Percentiles rank a stretch among this genome's conserved stretches.
These are phyloP conservation scores for Coniophora puteana DNA, from an alignment of 1,284 basidiomycete species.

Conservation along the genomic window DNA sequence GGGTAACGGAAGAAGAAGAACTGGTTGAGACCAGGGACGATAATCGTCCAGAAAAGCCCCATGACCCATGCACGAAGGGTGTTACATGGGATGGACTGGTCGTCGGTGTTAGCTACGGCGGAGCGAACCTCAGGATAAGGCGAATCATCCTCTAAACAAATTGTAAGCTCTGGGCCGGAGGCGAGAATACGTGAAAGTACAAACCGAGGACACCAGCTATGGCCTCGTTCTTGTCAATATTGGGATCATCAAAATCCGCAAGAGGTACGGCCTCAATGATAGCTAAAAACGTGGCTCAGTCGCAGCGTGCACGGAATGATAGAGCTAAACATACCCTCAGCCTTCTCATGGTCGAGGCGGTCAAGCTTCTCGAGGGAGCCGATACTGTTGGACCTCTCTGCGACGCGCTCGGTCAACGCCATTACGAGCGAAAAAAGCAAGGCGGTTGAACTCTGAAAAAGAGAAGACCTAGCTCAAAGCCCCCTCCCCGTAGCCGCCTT, in stretches of 20 bases:
- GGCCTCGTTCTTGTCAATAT: conserved; percentile 5
- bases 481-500: too few relatives aligned
- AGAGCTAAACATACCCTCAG: conserved; percentile 2
- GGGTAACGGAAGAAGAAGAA: conserved; percentile 62
- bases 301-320: neutral
- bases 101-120: conserved; percentile 65
- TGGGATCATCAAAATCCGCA: conserved; percentile 8
- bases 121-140: conserved; percentile 71
- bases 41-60: conserved; percentile 42
- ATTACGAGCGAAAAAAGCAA: too few relatives aligned
- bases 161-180: neutral
- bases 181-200: neutral
- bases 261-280: too few relatives aligned
- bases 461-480: too few relatives aligned
- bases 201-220: conserved; percentile 3
- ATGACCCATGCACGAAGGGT: conserved; percentile 64
- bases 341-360: conserved; percentile 2
- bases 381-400: conserved; percentile 25
- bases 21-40: conserved; percentile 53
- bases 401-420: too few relatives aligned
- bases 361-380: conserved; percentile 27
- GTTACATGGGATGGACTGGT: conserved; percentile 50
- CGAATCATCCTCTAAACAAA: conserved; percentile 38
- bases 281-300: too few relatives aligned
- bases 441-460: too few relatives aligned